Evolutionary conservation across 163 green algal genomes (phyloP).

Genomic region (Chlorella variabilis): DNA sequence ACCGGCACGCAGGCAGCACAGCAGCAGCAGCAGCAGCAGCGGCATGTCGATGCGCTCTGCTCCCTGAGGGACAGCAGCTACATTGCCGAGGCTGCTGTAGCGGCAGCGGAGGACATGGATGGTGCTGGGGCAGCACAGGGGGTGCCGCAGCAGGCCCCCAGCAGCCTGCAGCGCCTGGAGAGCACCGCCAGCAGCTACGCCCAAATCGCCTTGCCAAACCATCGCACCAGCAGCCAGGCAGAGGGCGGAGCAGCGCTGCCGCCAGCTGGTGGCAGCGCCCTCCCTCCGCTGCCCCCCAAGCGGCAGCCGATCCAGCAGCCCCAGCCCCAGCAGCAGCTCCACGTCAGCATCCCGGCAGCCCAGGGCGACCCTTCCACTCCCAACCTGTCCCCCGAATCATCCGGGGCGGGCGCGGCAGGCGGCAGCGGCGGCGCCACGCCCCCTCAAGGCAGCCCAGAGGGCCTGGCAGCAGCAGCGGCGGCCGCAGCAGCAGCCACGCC

Average conservation of each 20-base stretch:
- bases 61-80: not conserved
- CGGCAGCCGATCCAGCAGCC: not conserved
- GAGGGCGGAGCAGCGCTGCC: not conserved
- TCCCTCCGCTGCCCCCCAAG: not conserved
- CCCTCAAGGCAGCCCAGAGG: not conserved
- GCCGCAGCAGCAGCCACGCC: not conserved
- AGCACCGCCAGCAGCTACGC: not conserved
- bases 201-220: not conserved
- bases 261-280: not conserved
- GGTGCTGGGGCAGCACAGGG: not conserved
- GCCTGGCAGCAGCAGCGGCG: not conserved
- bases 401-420: not conserved
- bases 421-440: not conserved
- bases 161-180: not conserved
- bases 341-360: not conserved
- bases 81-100: not conserved
- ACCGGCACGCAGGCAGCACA: not conserved
- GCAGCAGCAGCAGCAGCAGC: conserved; percentile 2
- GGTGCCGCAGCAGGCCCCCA: not conserved
- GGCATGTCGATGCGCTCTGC: not conserved
- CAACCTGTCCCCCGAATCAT: not conserved
- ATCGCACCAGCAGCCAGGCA: not conserved
- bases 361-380: not conserved
- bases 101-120: not conserved
- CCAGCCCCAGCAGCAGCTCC: not conserved